Evolutionary conservation across 176 grass and related monocot genomes (phyloP), one percentile per base, ranked within the genome.

Genomic region (Thalia dealbata): DNA sequence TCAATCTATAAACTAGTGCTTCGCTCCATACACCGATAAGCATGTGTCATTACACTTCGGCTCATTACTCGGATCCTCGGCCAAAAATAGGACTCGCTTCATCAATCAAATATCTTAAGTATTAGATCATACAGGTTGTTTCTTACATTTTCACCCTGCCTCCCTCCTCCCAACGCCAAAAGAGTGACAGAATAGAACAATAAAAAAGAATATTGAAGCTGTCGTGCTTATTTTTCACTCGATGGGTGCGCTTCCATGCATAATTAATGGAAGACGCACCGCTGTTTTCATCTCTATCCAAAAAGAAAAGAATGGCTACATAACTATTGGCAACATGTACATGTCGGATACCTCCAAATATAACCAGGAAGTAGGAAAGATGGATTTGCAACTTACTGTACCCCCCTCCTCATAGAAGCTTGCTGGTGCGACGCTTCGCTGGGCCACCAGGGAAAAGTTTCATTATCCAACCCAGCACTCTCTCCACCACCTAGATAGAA

Each of bases 401-500:
- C 52, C 73, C 73, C 77, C 83, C 71, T 69, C 27, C 72, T 89
- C 81, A 99, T 50, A 93, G 52, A 80, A 99, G 88, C 77, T 99
- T 99, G 83, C 88, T 99, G 61, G 90, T 91, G n/a, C 88, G 90
- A 69, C 90, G 95, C 80, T 91, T 99, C 71, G 83, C 67, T 3
- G 88, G 88, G 7, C 95, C 90, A 68, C 88, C 88, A 52, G 95
- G 95, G 76, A 99, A 99, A 67, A 99, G 95, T 81, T 91, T 99
- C 83, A 95, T 95, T 83, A 99, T 91, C 95, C 95, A 99, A 73
- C 90, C 88, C 74, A 99, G 81, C 69, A 99, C 95, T 72, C 90
- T 81, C 74, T 91, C 95, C 1, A 99, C 95, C 25, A 95, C 95
- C 95, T 99, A 78, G 5, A 78, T n/a, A 43, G 51, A 74, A 25